Evolutionary conservation across 2,329 filamentous ascomycete species (phyloP), one percentile per base, ranked within the genome.

Genomic region (Penicillium verrucosum): DNA sequence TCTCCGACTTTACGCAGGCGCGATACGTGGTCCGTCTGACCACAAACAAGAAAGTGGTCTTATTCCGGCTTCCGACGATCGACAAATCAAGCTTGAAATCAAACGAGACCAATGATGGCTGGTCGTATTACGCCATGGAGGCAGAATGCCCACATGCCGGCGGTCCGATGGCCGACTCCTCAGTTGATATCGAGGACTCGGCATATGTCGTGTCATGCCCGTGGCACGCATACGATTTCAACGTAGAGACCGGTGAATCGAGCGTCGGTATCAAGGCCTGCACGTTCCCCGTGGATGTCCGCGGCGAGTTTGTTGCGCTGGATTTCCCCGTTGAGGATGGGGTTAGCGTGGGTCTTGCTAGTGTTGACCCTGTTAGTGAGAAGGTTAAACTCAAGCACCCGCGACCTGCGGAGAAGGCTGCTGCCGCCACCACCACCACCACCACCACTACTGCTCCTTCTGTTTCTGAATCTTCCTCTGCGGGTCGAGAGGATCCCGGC

Each of bases 211-310:
- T 73, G 18, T 78, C 77, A 1, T 80, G 77, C 57, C 77, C 77
- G 14, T 80, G 77, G 77, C 77, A 80, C 64, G 77, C 77, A 2
- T 80, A 80, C 60, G 77, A 80, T 61, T 80, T 80, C 59, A 79
- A 79, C 54, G 75, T 79, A 55, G 76, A 79, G 65, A 79, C 77
- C 0, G 77, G 77, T 52, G 75, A 79, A 65, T 80, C 77, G 7
- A 80, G 77, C 58, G 75, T 78, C 18, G 77, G 77, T 11, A 71
- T 79, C 57, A 78, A 77, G 64, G 71, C 77, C 4, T 80, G 77
- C 65, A 80, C 77, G 1, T 80, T 77, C 49, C 75, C 76, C 1
- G 69, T 80, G 41, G 63, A 72, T 48, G 65, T 78, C 5, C 58
- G 65, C 7, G 70, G 69, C 25, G 75, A 71, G 5, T 62, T 59